These are phyloP conservation scores for Plasmodium gallinaceum DNA, from an alignment of 169 alveolate genomes.

Conservation along the genomic window DNA sequence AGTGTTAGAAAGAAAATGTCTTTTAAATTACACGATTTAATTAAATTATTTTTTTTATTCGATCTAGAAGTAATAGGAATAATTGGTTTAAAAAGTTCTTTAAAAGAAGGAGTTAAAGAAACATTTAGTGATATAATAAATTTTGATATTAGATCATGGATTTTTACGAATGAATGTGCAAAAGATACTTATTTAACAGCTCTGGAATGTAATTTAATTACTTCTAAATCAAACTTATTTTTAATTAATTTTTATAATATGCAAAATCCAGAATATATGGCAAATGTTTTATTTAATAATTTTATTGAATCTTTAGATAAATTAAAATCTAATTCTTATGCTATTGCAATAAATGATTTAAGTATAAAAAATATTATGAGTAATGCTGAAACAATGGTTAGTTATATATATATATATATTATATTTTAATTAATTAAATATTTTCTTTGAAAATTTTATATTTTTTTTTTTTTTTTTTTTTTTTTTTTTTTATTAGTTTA, in stretches of 20 bases:
- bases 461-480: not conserved
- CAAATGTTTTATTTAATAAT: conserved; percentile 70
- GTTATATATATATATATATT: not conserved
- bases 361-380: conserved; percentile 60
- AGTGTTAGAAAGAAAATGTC: conserved; percentile 34
- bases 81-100: conserved; percentile 61
- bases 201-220: conserved; percentile 51
- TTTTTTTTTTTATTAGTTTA: no score
- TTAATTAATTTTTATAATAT: conserved; percentile 40
- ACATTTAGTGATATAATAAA: conserved; percentile 49
- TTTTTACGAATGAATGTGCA: conserved; percentile 72
- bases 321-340: conserved; percentile 45
- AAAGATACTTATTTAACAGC: conserved; percentile 75
- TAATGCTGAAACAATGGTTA: conserved; percentile 80
- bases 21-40: conserved; percentile 41
- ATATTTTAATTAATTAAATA: not conserved
- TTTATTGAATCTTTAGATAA: conserved; percentile 70
- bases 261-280: conserved; percentile 17
- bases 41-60: conserved; percentile 60
- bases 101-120: conserved; percentile 68
- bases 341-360: conserved; percentile 52
- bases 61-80: conserved; percentile 72
- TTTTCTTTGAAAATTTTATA: not conserved
- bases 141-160: conserved; percentile 75
- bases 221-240: conserved; percentile 47